Evolutionary conservation across 2,329 filamentous ascomycete genomes (phyloP).

Genomic region (Graphiopsis chlorocephala): DNA sequence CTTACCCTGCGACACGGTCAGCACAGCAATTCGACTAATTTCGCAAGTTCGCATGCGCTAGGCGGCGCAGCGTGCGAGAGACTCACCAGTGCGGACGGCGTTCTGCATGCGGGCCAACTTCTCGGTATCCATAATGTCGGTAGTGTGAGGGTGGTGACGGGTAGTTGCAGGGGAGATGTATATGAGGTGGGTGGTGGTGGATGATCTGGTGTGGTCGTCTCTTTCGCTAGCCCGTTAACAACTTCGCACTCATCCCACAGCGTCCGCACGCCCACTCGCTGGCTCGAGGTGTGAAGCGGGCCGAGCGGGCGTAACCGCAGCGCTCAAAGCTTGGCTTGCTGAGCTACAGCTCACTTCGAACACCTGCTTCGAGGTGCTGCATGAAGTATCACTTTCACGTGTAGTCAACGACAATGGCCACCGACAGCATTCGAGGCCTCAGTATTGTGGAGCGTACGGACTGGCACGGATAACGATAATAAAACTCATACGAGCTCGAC

Average conservation of each 20-base stretch:
- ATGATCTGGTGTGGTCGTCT: conserved; percentile 15
- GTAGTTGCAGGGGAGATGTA: not conserved
- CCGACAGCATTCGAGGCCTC: too few relatives aligned
- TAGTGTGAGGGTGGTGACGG: not conserved
- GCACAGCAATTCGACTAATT: conserved; percentile 18
- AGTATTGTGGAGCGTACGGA: not conserved
- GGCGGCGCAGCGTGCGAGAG: not conserved
- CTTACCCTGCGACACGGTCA: conserved; percentile 36
- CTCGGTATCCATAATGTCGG: conserved; percentile 58
- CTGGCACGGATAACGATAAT: not conserved
- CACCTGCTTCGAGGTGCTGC: too few relatives aligned
- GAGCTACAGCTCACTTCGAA: not conserved
- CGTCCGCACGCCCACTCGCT: not conserved
- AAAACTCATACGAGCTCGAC: not conserved
- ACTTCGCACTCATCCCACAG: conserved; percentile 13
- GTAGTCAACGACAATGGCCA: too few relatives aligned
- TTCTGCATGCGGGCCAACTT: conserved; percentile 66
- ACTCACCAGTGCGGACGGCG: conserved; percentile 70
- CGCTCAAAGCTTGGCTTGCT: not conserved
- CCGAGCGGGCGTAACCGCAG: not conserved
- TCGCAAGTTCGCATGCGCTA: conserved; percentile 8
- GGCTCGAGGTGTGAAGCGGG: not conserved
- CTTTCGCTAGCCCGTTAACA: conserved; percentile 13
- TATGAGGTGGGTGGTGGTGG: not conserved
- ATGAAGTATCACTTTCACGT: too few relatives aligned